Conservation (phyloP, 306 rosid species). For the Vicia sativa region DNA sequence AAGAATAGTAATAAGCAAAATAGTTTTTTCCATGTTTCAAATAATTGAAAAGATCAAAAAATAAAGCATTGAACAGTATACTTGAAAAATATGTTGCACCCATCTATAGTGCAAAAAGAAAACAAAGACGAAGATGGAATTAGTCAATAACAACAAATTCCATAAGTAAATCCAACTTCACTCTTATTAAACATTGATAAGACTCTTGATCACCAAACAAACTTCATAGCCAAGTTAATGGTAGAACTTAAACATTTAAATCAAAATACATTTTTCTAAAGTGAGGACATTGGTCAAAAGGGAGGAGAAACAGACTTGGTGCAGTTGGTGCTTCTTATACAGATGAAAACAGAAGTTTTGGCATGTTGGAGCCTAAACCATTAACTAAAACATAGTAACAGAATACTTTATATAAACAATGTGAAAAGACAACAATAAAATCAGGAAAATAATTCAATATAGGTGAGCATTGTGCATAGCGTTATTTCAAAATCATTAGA, state of each 20-base stretch:
- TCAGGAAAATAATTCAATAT: background rate
- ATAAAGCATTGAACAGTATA: background rate
- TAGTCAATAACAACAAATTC: background rate
- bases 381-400: background rate
- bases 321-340: background rate
- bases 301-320: slow-evolving; percentile 4
- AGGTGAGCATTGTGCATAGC: background rate
- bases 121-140: background rate
- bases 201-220: too few relatives aligned
- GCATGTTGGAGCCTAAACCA: too few relatives aligned
- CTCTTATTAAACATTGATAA: too few relatives aligned
- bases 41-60: background rate
- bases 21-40: background rate
- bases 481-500: background rate
- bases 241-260: background rate
- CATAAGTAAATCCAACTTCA: too few relatives aligned
- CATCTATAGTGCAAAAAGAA: background rate
- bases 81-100: background rate
- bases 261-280: background rate
- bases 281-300: background rate
- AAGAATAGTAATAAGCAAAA: background rate
- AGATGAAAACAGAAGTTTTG: background rate
- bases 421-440: background rate
- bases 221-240: too few relatives aligned
- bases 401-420: background rate